phyloP scores from a whole-genome alignment of 805 yeast genomes.

The Phaffomyces antillensis region DNA sequence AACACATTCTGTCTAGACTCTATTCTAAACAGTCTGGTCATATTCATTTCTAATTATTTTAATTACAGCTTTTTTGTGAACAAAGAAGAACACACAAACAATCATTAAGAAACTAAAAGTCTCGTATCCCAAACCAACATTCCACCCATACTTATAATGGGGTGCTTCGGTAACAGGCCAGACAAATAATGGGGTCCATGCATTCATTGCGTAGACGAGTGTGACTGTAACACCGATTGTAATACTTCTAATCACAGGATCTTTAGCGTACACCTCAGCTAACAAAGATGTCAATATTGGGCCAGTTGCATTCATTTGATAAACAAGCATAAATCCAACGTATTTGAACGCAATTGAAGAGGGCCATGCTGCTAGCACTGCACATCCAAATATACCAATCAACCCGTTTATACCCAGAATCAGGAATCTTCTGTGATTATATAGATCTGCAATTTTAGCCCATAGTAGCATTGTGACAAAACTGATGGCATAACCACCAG shows the following conservation, averaged over 20 bases:
- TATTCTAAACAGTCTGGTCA: too few species aligned
- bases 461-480: slow-evolving; percentile 4
- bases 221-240: slow-evolving; percentile 33
- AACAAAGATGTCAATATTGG: slow-evolving; percentile 1
- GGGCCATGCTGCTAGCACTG: slow-evolving; percentile 5
- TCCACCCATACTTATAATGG: slow-evolving; percentile 32
- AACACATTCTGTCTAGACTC: too few species aligned
- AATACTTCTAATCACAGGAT: slow-evolving; percentile 31
- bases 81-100: not conserved
- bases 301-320: slow-evolving; percentile 4
- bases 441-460: slow-evolving; percentile 7
- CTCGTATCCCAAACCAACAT: slow-evolving; percentile 3
- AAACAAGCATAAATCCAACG: slow-evolving; percentile 1
- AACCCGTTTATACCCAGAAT: not conserved
- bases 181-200: slow-evolving; percentile 32
- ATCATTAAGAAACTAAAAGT: not conserved
- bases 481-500: slow-evolving; percentile 8
- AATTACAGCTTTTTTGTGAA: not conserved
- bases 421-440: slow-evolving; percentile 1
- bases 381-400: slow-evolving; percentile 2
- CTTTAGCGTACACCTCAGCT: slow-evolving; percentile 14
- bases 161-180: slow-evolving; percentile 39
- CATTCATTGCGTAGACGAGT: slow-evolving; percentile 35
- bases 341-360: not conserved
- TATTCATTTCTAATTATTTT: too few species aligned